Conservation (phyloP, 139 green algal genomes). For the Pedinophyceae sp. region DNA sequence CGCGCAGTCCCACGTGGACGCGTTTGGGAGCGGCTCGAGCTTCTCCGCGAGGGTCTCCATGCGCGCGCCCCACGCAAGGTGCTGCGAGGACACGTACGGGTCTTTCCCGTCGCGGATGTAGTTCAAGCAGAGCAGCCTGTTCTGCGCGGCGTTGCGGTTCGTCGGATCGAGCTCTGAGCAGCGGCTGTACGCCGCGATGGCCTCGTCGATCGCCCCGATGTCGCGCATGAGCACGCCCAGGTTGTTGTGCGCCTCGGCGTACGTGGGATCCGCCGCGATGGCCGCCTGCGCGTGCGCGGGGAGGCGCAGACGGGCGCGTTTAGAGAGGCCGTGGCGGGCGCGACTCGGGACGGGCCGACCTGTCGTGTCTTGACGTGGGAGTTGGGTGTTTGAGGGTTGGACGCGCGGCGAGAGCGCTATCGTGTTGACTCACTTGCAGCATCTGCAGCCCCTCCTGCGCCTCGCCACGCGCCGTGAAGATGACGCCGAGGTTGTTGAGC, state of each 20-base stretch:
- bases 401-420: neutral
- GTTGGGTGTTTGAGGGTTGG: no score
- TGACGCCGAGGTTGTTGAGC: slow-evolving; percentile 89
- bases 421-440: slow-evolving; percentile 21
- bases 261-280: slow-evolving; percentile 41
- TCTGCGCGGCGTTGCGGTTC: slow-evolving; percentile 58
- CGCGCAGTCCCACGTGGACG: no score
- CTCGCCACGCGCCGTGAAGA: slow-evolving; percentile 67
- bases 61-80: slow-evolving; percentile 52
- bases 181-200: slow-evolving; percentile 47
- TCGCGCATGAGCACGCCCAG: slow-evolving; percentile 65
- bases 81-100: slow-evolving; percentile 47
- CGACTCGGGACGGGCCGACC: neutral
- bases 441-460: slow-evolving; percentile 60
- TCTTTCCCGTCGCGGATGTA: slow-evolving; percentile 51
- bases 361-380: neutral
- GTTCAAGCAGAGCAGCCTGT: slow-evolving; percentile 59
- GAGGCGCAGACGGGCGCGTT: neutral
- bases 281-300: slow-evolving; percentile 20
- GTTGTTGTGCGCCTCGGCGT: slow-evolving; percentile 71
- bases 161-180: slow-evolving; percentile 45
- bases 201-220: slow-evolving; percentile 29
- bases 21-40: no score
- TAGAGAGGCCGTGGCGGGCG: neutral
- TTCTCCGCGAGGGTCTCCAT: neutral